Percentiles rank a stretch among this genome's conserved stretches.
Conservation (phyloP, 495 filamentous ascomycete species). For the Amniculicola lignicola region DNA sequence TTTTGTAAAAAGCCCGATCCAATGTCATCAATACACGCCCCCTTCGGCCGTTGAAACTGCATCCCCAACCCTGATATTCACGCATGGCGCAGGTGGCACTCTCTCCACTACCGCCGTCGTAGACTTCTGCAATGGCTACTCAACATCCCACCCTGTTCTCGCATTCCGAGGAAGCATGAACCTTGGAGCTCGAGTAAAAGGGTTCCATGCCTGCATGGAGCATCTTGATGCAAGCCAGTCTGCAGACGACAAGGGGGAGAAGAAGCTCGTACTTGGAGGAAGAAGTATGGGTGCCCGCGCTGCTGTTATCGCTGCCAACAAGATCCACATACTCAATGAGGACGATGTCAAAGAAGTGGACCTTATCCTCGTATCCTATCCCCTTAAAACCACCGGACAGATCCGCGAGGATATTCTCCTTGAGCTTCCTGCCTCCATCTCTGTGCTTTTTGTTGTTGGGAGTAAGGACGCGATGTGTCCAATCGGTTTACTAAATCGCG, state of each 20-base stretch:
- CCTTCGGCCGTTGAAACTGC: too few relatives aligned
- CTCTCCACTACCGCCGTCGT: conserved; percentile 37
- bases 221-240: background rate
- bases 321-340: conserved; percentile 1
- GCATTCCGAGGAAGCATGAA: conserved; percentile 45
- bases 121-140: conserved; percentile 40
- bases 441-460: conserved; percentile 43
- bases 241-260: background rate
- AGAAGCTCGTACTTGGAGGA: conserved; percentile 35
- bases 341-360: conserved; percentile 7
- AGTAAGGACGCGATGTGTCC: conserved; percentile 41
- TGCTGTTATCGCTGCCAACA: conserved; percentile 39
- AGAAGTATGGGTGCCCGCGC: conserved; percentile 46
- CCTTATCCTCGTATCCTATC: conserved; percentile 43
- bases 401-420: conserved; percentile 41
- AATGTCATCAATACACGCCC: too few relatives aligned
- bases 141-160: conserved; percentile 21
- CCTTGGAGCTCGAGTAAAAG: conserved; percentile 37
- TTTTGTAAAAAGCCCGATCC: too few relatives aligned
- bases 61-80: conserved; percentile 45
- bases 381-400: conserved; percentile 34
- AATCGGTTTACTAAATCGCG: conserved; percentile 33
- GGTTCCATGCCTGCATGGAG: conserved; percentile 35
- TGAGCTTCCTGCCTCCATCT: conserved; percentile 27
- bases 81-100: conserved; percentile 45